Evolutionary conservation across 2,329 filamentous ascomycete genomes (phyloP).

Genomic region (Sarocladiaceae sp.): DNA sequence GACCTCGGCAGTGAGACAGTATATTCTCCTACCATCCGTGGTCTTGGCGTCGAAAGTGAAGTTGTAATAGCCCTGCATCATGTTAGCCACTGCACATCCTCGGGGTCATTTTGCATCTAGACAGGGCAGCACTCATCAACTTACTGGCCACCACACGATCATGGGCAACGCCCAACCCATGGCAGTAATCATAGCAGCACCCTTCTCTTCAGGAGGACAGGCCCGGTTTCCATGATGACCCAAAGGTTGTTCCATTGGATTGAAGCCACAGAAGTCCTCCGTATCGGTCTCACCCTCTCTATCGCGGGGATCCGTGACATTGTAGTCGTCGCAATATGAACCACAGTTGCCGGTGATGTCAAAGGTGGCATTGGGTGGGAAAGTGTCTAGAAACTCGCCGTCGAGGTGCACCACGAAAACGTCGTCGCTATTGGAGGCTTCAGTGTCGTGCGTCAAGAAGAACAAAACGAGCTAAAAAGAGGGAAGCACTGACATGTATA

Average conservation of each 20-base stretch:
- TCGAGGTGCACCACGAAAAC: neutral
- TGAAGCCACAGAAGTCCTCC: neutral
- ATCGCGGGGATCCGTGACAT: neutral
- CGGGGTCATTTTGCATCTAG: too few relatives aligned
- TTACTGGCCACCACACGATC: neutral
- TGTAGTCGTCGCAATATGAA: neutral
- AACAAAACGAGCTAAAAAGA: neutral
- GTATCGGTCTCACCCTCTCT: neutral
- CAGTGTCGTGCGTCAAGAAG: neutral
- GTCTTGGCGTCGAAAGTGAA: neutral
- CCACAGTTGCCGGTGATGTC: neutral
- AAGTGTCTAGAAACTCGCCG: neutral
- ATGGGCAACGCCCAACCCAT: neutral
- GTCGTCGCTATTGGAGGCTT: neutral
- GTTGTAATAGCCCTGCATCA: neutral
- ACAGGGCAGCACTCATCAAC: neutral
- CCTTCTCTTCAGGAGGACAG: neutral
- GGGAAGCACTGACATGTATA: neutral
- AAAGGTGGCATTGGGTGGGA: neutral
- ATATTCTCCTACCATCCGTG: neutral
- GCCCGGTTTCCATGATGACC: neutral
- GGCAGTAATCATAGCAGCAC: neutral
- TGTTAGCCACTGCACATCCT: neutral
- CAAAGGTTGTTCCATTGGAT: neutral
- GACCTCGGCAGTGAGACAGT: neutral